A percentile compares a stretch with the other conserved stretches of the same genome.
Evolutionary conservation across 2,329 filamentous ascomycete genomes (phyloP).

Genomic region (Exophiala xenobiotica): DNA sequence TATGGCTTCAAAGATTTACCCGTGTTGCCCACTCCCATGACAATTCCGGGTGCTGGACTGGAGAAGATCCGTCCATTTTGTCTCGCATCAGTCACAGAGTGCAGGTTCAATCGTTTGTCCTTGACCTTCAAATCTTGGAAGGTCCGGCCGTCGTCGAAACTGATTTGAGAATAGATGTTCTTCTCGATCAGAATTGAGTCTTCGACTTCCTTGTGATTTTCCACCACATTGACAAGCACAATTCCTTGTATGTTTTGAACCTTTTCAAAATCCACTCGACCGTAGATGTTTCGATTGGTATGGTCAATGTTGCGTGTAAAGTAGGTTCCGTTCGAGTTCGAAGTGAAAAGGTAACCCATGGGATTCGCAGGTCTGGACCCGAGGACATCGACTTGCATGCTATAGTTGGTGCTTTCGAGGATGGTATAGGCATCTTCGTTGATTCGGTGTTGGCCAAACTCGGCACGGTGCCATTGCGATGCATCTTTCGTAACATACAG

Average conservation of each 20-base stretch:
- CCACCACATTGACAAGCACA: slow-evolving; percentile 82
- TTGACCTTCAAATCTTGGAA: slow-evolving; percentile 72
- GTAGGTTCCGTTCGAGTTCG: slow-evolving; percentile 95
- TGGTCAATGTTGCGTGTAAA: slow-evolving; percentile 90
- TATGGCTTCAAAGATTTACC: slow-evolving; percentile 72
- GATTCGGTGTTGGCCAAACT: slow-evolving; percentile 82
- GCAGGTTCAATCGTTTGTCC: slow-evolving; percentile 72
- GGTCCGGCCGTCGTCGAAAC: slow-evolving; percentile 89
- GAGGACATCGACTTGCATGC: slow-evolving; percentile 93
- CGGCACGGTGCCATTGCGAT: slow-evolving; percentile 81
- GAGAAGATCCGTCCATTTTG: slow-evolving; percentile 89
- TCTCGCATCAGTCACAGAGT: slow-evolving; percentile 81
- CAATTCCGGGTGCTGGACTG: slow-evolving; percentile 84
- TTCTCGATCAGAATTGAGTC: slow-evolving; percentile 59
- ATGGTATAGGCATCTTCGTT: slow-evolving; percentile 87
- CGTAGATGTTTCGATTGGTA: slow-evolving; percentile 76
- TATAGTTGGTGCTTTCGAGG: slow-evolving; percentile 94
- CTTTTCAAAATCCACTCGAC: slow-evolving; percentile 93
- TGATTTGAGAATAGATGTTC: slow-evolving; percentile 72
- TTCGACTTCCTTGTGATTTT: slow-evolving; percentile 77
- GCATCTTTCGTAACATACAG: slow-evolving; percentile 86
- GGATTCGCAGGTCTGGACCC: slow-evolving; percentile 62
- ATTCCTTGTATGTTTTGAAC: slow-evolving; percentile 88
- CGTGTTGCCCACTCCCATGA: slow-evolving; percentile 92
- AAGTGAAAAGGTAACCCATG: slow-evolving; percentile 89